Percentiles rank a stretch among this genome's conserved stretches.
Evolutionary conservation across 2,329 filamentous ascomycete genomes (phyloP).

Genomic region (Ceratocystis ficicola): DNA sequence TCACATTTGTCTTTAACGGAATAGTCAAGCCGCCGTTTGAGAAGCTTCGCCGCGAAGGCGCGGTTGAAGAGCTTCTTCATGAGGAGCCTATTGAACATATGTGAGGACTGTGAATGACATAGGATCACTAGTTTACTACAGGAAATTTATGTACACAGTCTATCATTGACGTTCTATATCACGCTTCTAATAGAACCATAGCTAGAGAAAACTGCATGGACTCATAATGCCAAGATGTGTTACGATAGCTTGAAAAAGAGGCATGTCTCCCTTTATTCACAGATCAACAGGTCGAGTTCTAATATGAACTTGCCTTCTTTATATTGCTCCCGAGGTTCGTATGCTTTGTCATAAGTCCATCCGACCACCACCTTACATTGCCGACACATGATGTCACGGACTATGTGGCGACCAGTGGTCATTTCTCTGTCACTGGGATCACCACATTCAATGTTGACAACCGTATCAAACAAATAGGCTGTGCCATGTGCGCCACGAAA

Average conservation of each 20-base stretch:
- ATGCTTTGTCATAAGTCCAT: constrained; percentile 99
- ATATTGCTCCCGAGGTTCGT: constrained; percentile 85
- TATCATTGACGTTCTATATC: no score
- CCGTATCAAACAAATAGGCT: constrained; percentile 86
- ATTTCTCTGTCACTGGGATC: constrained; percentile 91
- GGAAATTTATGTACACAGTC: neutral
- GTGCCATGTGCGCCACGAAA: constrained; percentile 98
- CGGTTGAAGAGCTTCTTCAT: constrained; percentile 55
- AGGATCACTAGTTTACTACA: neutral
- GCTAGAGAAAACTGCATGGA: neutral
- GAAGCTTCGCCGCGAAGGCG: constrained; percentile 45
- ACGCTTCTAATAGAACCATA: neutral
- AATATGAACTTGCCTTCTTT: constrained; percentile 98
- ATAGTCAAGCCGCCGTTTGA: constrained; percentile 72
- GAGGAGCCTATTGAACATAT: constrained; percentile 74
- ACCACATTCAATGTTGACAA: constrained; percentile 78
- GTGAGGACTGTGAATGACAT: constrained; percentile 20
- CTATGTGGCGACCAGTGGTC: constrained; percentile 91
- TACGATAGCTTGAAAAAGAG: no score
- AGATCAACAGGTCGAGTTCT: constrained; percentile 78
- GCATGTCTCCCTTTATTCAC: constrained; percentile 40
- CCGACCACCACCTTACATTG: constrained; percentile 89
- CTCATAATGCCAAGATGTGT: neutral
- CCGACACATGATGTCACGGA: constrained; percentile 81
- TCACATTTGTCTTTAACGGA: constrained; percentile 93